phyloP scores from a whole-genome alignment of 345 rosid species.

The Citrus mangshanensis region DNA sequence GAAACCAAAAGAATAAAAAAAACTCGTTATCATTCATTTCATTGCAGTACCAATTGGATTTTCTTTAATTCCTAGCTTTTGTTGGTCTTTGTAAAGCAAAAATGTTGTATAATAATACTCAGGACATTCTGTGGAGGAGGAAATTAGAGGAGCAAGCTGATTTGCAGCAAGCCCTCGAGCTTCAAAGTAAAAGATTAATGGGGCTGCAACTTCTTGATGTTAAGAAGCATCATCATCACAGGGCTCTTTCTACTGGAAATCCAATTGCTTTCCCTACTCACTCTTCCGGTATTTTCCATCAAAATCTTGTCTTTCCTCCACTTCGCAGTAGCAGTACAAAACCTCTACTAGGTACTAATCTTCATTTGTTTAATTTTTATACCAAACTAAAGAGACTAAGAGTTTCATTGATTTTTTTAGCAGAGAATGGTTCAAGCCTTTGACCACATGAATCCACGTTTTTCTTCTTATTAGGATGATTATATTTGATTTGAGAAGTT shows the following conservation, averaged over 20 bases:
- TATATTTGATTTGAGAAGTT: too few species aligned
- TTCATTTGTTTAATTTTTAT: neutral
- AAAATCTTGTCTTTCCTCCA: conserved; percentile 41
- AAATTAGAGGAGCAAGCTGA: conserved; percentile 70
- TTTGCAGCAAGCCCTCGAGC: conserved; percentile 65
- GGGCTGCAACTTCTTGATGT: conserved; percentile 75
- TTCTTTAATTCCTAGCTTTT: neutral
- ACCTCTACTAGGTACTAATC: conserved; percentile 28
- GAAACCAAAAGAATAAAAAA: too few species aligned
- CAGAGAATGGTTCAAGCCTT: conserved; percentile 31
- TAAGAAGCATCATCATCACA: conserved; percentile 69
- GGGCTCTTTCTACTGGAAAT: conserved; percentile 60
- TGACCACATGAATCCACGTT: conserved; percentile 6
- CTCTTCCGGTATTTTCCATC: conserved; percentile 50
- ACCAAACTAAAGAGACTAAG: neutral
- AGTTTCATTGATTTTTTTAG: neutral
- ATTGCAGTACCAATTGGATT: too few species aligned
- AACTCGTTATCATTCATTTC: conserved; percentile 5
- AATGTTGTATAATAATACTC: conserved; percentile 54
- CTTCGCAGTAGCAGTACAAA: conserved; percentile 26
- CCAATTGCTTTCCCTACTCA: conserved; percentile 52
- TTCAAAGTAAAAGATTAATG: conserved; percentile 75
- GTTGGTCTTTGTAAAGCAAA: conserved; percentile 40
- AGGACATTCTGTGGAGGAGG: conserved; percentile 70
- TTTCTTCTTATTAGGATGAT: too few species aligned